phyloP scores from a whole-genome alignment of 352 stramenopile genomes.

The Phytophthora nicotianae region DNA sequence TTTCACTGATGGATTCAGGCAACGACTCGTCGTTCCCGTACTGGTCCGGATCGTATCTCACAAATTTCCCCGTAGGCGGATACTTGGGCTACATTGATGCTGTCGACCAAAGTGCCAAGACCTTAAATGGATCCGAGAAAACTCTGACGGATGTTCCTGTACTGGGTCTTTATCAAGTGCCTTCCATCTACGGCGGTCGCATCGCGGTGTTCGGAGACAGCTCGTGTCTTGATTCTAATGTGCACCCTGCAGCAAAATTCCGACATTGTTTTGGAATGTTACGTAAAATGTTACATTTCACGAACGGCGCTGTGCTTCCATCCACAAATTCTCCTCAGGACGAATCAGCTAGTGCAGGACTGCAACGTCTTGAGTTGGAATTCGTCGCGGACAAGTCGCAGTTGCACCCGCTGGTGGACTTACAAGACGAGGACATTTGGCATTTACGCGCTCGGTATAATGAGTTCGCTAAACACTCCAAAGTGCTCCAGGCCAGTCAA shows the following conservation, averaged over 20 bases:
- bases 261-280: constrained; percentile 71
- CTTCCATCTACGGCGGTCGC: constrained; percentile 58
- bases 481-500: constrained; percentile 57
- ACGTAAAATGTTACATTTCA: constrained; percentile 59
- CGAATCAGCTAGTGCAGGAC: constrained; percentile 14
- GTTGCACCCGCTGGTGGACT: constrained; percentile 20
- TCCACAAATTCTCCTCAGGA: constrained; percentile 9
- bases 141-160: constrained; percentile 48
- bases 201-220: constrained; percentile 82
- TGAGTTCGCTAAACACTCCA: constrained; percentile 59
- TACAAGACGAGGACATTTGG: constrained; percentile 27
- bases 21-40: constrained; percentile 54
- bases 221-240: constrained; percentile 72
- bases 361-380: constrained; percentile 45
- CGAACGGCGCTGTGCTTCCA: constrained; percentile 50
- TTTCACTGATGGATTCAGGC: constrained; percentile 47
- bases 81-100: constrained; percentile 67
- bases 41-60: constrained; percentile 67
- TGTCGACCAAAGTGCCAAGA: constrained; percentile 55
- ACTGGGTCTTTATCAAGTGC: constrained; percentile 71
- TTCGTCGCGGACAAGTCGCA: constrained; percentile 30
- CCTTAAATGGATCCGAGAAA: constrained; percentile 54
- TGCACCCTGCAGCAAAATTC: constrained; percentile 48
- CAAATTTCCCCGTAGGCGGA: constrained; percentile 67
- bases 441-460: constrained; percentile 17